Percentiles rank a stretch among this genome's conserved stretches.
Conservation (phyloP, 306 rosid species). For the Oxytropis ochrocephala region DNA sequence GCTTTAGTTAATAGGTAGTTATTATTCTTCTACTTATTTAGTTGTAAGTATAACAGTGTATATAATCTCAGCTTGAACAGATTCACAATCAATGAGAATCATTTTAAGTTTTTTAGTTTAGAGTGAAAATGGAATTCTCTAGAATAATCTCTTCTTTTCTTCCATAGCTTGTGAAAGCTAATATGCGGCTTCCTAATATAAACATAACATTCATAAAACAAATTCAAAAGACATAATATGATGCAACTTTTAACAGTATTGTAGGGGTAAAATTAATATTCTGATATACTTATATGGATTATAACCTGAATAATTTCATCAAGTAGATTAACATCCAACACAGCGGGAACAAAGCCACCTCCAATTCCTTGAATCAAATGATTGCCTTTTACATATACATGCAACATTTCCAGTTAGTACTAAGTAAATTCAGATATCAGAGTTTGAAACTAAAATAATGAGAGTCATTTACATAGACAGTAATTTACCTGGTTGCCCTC, state of each 20-base stretch:
- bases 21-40: too few species aligned
- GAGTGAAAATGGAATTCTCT: too few species aligned
- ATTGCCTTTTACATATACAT: slow-evolving; percentile 31
- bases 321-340: slow-evolving; percentile 35
- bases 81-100: too few species aligned
- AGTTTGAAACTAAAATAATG: not conserved
- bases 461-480: too few species aligned
- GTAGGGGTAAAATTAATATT: not conserved
- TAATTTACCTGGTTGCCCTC: slow-evolving; percentile 57
- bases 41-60: too few species aligned
- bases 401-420: not conserved
- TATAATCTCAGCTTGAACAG: too few species aligned
- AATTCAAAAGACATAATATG: not conserved
- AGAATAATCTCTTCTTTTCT: too few species aligned
- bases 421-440: not conserved
- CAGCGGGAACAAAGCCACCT: slow-evolving; percentile 47
- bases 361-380: slow-evolving; percentile 81
- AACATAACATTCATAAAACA: not conserved
- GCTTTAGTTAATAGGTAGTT: too few species aligned
- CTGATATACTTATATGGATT: not conserved
- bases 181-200: not conserved
- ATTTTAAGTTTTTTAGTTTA: too few species aligned
- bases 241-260: not conserved
- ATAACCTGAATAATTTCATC: slow-evolving; percentile 31
- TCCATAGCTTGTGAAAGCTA: too few species aligned